These are phyloP conservation scores for Candida boleticola DNA, from an alignment of 805 yeast genomes.

Conservation along the genomic window DNA sequence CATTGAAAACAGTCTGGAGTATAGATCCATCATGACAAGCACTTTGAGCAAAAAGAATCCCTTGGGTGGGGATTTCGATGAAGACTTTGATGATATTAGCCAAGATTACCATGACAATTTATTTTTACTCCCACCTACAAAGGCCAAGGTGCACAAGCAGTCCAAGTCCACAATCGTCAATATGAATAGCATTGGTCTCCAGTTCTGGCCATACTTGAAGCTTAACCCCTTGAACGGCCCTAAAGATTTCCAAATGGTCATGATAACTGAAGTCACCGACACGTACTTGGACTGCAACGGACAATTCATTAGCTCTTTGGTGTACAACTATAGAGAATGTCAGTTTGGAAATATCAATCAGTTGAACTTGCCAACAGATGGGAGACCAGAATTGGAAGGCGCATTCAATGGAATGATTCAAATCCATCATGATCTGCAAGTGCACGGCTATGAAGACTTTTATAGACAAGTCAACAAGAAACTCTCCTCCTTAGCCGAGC, in stretches of 20 bases:
- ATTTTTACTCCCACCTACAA: slow-evolving; percentile 23
- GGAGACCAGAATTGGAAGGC: slow-evolving; percentile 26
- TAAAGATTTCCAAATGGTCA: slow-evolving; percentile 52
- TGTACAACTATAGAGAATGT: slow-evolving; percentile 45
- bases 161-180: slow-evolving; percentile 37
- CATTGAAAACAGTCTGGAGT: slow-evolving; percentile 18
- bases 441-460: slow-evolving; percentile 17
- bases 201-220: slow-evolving; percentile 57
- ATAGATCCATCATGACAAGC: slow-evolving; percentile 17
- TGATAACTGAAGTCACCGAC: slow-evolving; percentile 34
- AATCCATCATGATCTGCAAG: slow-evolving; percentile 10
- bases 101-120: slow-evolving; percentile 8
- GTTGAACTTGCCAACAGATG: slow-evolving; percentile 27
- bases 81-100: neutral
- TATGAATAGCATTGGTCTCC: slow-evolving; percentile 42
- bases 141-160: slow-evolving; percentile 27
- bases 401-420: slow-evolving; percentile 28
- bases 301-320: slow-evolving; percentile 42
- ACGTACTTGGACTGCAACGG: slow-evolving; percentile 14
- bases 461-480: slow-evolving; percentile 30
- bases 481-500: slow-evolving; percentile 31
- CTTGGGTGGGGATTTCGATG: slow-evolving; percentile 13
- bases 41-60: slow-evolving; percentile 8
- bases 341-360: slow-evolving; percentile 47
- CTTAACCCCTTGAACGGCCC: slow-evolving; percentile 51